These are phyloP conservation scores for Trypanosoma mega DNA, from an alignment of 208 protist genomes.

Conservation along the genomic window DNA sequence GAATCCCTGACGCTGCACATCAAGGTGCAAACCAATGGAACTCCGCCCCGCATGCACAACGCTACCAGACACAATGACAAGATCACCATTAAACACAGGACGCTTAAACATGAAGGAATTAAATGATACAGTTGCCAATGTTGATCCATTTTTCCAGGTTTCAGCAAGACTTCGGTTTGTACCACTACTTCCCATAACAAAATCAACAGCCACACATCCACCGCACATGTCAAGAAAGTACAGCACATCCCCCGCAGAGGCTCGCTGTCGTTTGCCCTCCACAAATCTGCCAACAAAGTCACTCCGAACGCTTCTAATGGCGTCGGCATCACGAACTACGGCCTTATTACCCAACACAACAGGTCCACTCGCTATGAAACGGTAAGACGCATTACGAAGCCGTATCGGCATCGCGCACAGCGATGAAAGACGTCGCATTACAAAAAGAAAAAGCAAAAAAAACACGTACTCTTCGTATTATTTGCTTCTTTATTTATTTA, in stretches of 20 bases:
- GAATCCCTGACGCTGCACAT: constrained; percentile 37
- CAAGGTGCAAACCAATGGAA: constrained; percentile 39
- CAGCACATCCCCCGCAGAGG: constrained; percentile 37
- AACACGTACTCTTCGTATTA: too few species aligned
- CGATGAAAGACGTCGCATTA: neutral
- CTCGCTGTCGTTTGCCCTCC: constrained; percentile 8
- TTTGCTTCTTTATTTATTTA: too few species aligned
- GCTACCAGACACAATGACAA: constrained; percentile 31
- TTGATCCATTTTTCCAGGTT: neutral
- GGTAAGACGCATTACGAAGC: neutral
- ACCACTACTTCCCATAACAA: constrained; percentile 5
- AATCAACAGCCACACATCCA: constrained; percentile 13
- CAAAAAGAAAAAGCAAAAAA: too few species aligned
- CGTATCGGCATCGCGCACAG: neutral
- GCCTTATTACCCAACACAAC: constrained; percentile 16
- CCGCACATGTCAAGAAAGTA: constrained; percentile 29
- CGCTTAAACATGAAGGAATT: constrained; percentile 48
- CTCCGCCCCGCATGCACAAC: constrained; percentile 35
- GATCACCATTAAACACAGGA: constrained; percentile 49
- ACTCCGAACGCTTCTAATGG: neutral
- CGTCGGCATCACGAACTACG: constrained; percentile 16
- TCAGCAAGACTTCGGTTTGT: neutral
- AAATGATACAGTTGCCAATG: constrained; percentile 50
- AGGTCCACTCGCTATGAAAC: constrained; percentile 4
- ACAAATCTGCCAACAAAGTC: constrained; percentile 32